These are phyloP conservation scores for Didymellaceae sp. DNA, from an alignment of 2,329 filamentous ascomycete species.

Conservation along the genomic window DNA sequence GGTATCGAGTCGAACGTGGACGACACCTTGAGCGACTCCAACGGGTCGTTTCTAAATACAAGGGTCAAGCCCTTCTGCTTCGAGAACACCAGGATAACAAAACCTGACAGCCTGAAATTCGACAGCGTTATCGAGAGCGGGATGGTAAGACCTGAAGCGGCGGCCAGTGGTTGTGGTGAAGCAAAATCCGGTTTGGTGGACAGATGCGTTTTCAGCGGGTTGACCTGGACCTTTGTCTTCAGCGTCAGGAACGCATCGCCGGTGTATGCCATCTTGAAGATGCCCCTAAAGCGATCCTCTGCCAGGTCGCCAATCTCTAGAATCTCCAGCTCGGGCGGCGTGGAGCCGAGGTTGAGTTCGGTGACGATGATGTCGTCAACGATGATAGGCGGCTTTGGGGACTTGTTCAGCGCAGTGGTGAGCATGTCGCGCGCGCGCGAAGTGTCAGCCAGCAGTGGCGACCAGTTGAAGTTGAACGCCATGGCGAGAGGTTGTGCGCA, in stretches of 20 bases:
- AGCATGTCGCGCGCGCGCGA: slow-evolving; percentile 90
- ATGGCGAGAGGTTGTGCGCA: slow-evolving; percentile 58
- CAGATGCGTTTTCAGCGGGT: slow-evolving; percentile 94
- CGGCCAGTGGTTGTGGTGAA: slow-evolving; percentile 89
- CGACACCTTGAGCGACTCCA: slow-evolving; percentile 97
- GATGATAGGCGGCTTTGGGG: slow-evolving; percentile 96
- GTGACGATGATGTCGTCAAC: slow-evolving; percentile 99
- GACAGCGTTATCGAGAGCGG: slow-evolving; percentile 97
- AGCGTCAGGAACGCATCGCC: slow-evolving; percentile 95
- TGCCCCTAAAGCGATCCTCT: slow-evolving; percentile 94
- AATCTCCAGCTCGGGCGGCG: slow-evolving; percentile 94
- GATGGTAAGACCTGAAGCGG: slow-evolving; percentile 90
- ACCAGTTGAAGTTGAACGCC: slow-evolving; percentile 99
- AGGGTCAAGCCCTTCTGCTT: slow-evolving; percentile 96
- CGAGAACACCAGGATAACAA: slow-evolving; percentile 97
- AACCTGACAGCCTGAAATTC: slow-evolving; percentile 92
- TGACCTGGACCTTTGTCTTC: slow-evolving; percentile 95
- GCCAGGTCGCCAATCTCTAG: slow-evolving; percentile 97
- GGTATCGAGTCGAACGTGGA: slow-evolving; percentile 99
- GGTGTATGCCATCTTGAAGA: slow-evolving; percentile 99
- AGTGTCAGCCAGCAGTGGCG: slow-evolving; percentile 94
- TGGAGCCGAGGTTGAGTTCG: slow-evolving; percentile 94
- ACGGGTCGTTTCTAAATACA: slow-evolving; percentile 96
- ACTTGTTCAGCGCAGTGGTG: slow-evolving; percentile 95
- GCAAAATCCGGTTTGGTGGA: slow-evolving; percentile 91